Percentiles rank a stretch among this genome's conserved stretches.
Evolutionary conservation across 116 monocot species (phyloP).

Genomic region (Cymodocea nodosa): DNA sequence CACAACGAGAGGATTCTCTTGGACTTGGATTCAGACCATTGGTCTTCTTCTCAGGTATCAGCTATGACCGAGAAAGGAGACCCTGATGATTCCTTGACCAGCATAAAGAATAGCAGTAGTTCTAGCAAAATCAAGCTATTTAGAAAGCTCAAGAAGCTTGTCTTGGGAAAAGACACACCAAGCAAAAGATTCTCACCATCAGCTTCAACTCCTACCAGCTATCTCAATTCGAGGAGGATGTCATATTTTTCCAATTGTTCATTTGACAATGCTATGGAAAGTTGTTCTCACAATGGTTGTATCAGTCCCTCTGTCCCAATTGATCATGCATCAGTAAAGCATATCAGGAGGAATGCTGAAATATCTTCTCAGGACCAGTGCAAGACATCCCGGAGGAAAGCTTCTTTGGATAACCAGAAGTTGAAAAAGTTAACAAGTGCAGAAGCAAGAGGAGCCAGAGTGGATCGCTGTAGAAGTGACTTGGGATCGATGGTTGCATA

Average conservation of each 20-base stretch:
- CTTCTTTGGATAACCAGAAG: conserved; percentile 16
- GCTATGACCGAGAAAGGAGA: conserved; percentile 13
- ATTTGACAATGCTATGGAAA: conserved; percentile 14
- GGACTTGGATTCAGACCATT: conserved; percentile 43
- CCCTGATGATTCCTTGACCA: conserved; percentile 22
- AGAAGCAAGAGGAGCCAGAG: not conserved
- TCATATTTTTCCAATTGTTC: conserved; percentile 24
- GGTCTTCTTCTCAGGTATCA: conserved; percentile 30
- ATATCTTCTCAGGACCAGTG: conserved; percentile 2
- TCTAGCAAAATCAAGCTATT: conserved; percentile 50
- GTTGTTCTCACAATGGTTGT: conserved; percentile 24
- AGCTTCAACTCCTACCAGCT: conserved; percentile 5
- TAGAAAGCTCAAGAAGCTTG: conserved; percentile 53
- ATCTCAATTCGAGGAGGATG: conserved; percentile 13
- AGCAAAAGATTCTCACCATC: conserved; percentile 5
- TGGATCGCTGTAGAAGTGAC: conserved; percentile 19
- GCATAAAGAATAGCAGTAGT: conserved; percentile 12
- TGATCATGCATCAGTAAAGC: conserved; percentile 7
- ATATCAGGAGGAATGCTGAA: conserved; percentile 4
- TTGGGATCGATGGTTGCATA: conserved; percentile 8
- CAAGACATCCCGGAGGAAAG: conserved; percentile 1
- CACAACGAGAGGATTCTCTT: conserved; percentile 10
- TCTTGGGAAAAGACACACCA: conserved; percentile 26
- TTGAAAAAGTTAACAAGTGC: conserved; percentile 3
- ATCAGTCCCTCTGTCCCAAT: conserved; percentile 23